Evolutionary conservation across 257 asterid genomes (phyloP).

Genomic region (Thymus quinquecostatus): DNA sequence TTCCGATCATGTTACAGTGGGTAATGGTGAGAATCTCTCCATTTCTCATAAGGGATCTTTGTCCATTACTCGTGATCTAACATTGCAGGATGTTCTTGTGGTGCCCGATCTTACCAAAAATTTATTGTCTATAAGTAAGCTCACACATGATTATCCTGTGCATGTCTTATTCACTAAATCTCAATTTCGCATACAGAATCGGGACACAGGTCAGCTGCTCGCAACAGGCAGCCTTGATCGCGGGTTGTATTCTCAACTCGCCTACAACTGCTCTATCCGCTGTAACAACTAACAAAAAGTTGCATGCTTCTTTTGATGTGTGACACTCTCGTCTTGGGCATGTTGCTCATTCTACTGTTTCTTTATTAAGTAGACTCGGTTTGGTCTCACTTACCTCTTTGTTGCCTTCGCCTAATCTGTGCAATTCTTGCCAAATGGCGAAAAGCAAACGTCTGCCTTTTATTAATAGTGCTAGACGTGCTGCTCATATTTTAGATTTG

Average conservation of each 20-base stretch:
- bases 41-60: not conserved
- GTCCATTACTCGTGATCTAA: not conserved
- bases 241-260: not conserved
- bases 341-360: no score
- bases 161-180: not conserved
- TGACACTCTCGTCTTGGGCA: no score
- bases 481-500: not conserved
- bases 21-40: not conserved
- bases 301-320: no score
- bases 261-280: not conserved
- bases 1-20: not conserved
- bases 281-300: no score
- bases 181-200: not conserved
- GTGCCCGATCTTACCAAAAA: not conserved
- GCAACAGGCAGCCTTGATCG: not conserved
- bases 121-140: not conserved
- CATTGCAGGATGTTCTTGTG: not conserved
- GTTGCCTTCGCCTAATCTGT: not conserved
- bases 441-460: not conserved
- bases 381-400: no score
- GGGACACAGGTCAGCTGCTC: not conserved
- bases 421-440: not conserved
- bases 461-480: not conserved
- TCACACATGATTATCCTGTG: not conserved
- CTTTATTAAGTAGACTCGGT: no score